Conservation (phyloP, 1,139 yeast genomes). For the Yamadazyma taylorii region DNA sequence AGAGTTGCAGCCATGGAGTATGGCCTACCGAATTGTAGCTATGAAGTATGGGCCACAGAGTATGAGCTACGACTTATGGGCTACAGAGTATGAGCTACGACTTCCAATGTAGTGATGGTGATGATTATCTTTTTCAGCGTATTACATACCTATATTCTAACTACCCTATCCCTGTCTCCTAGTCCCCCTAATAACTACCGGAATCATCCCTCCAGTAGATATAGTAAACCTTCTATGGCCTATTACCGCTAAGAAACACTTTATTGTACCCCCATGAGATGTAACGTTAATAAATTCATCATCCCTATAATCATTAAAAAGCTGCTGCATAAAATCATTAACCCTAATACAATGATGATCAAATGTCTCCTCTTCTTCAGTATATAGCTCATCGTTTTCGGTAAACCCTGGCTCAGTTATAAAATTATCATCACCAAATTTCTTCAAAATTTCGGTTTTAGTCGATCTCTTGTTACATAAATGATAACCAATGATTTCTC, state of each 20-base stretch:
- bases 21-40: too few relatives aligned
- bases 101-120: too few relatives aligned
- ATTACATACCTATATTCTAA: background rate
- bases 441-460: slow-evolving; percentile 24
- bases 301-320: slow-evolving; percentile 21
- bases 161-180: too few relatives aligned
- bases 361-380: slow-evolving; percentile 26
- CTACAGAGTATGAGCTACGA: too few relatives aligned
- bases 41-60: too few relatives aligned
- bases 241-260: slow-evolving; percentile 53
- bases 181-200: slow-evolving; percentile 51
- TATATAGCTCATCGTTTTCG: slow-evolving; percentile 48
- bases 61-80: too few relatives aligned
- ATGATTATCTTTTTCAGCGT: too few relatives aligned
- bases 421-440: slow-evolving; percentile 18
- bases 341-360: slow-evolving; percentile 50
- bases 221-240: slow-evolving; percentile 58
- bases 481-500: slow-evolving; percentile 72
- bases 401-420: slow-evolving; percentile 42
- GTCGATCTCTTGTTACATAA: slow-evolving; percentile 64
- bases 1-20: too few relatives aligned
- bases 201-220: slow-evolving; percentile 69
- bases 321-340: slow-evolving; percentile 45
- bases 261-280: slow-evolving; percentile 65
- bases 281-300: slow-evolving; percentile 46